phyloP scores from a whole-genome alignment of 352 stramenopile species.

The Plasmopara muralis region DNA sequence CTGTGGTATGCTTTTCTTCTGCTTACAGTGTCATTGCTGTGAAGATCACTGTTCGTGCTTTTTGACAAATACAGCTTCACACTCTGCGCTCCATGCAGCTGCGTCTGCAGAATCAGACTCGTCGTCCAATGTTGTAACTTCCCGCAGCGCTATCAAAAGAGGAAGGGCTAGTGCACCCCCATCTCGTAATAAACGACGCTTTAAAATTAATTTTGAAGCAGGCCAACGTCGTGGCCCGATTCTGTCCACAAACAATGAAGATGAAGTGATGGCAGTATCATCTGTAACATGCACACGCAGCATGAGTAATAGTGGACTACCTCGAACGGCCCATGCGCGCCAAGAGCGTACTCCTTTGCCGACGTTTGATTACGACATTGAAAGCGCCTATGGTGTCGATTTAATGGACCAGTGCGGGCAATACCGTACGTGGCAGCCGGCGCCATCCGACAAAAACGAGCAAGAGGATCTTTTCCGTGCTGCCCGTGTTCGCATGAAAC shows the following conservation, averaged over 20 bases:
- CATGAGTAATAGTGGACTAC: not conserved
- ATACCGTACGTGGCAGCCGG: constrained; percentile 29
- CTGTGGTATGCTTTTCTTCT: constrained; percentile 38
- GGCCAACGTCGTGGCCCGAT: constrained; percentile 19
- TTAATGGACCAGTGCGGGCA: constrained; percentile 17
- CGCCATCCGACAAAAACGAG: constrained; percentile 49
- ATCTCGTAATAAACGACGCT: constrained; percentile 22
- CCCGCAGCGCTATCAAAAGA: constrained; percentile 8
- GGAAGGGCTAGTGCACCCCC: not conserved
- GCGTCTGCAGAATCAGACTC: constrained; percentile 2
- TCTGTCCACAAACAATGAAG: constrained; percentile 4
- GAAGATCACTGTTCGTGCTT: constrained; percentile 37
- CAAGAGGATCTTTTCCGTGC: constrained; percentile 75
- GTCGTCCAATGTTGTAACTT: constrained; percentile 8
- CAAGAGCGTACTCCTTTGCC: constrained; percentile 21
- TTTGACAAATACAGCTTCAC: constrained; percentile 6
- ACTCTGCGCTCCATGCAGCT: not conserved
- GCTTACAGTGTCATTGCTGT: constrained; percentile 33
- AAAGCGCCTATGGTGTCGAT: constrained; percentile 22
- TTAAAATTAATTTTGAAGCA: constrained; percentile 26
- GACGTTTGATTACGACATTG: constrained; percentile 34
- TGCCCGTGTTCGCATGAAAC: constrained; percentile 70
- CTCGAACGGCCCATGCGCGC: not conserved
- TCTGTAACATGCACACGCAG: not conserved
- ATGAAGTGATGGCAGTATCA: constrained; percentile 1